Base-by-base conservation (phyloP, 805 yeast species). In the Nakazawaea holstii region DNA sequence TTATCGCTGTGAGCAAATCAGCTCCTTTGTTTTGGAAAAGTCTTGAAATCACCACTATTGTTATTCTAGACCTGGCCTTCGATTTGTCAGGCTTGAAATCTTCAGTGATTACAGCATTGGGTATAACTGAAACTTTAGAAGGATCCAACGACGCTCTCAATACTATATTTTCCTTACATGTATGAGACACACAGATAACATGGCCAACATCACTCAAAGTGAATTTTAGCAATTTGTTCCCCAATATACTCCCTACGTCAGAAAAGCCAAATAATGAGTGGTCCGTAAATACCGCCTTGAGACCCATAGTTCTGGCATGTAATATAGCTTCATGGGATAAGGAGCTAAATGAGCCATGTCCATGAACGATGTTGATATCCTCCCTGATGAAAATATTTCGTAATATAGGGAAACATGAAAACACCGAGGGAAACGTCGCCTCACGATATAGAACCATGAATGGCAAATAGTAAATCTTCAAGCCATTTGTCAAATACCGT, bases 1-100 rank as follows among this genome's bases (percentile, higher is more conserved):
- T 85, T 11, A 89, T 76, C 0, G 88, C 94, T 2, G 86, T 82
- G 17, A 94, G 67, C 17, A 94, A 69, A 59, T 91, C 99, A 0
- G 95, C 94, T 32, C 99, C 99, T 61, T 94, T 94, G 62, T 94
- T 94, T n/a, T 95, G 95, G 60, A 87, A 94, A 20, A 94, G 69
- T 54, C 99, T 71, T 8, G 97, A 87, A 24, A 95, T 92, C 15
- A 89, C 92, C 27, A 94, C 96, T 14, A 94, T 84, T 0, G 95
- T 89, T 33, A 94, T 83, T 24, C 65, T 65, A 4, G 28, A 13
- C 33, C 42, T 17, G 5, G 46, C 41, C 13, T 26, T 58, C 41
- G 43, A 54, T 39, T 44, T 55, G 37, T 11, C 62, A 65, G 89
- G 90, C n/a, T 62, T 61, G 61, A 94, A 94, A 61, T 91, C 95